Evolutionary conservation across 1,284 basidiomycete genomes (phyloP).

Genomic region (Ustilago vetiveriae): DNA sequence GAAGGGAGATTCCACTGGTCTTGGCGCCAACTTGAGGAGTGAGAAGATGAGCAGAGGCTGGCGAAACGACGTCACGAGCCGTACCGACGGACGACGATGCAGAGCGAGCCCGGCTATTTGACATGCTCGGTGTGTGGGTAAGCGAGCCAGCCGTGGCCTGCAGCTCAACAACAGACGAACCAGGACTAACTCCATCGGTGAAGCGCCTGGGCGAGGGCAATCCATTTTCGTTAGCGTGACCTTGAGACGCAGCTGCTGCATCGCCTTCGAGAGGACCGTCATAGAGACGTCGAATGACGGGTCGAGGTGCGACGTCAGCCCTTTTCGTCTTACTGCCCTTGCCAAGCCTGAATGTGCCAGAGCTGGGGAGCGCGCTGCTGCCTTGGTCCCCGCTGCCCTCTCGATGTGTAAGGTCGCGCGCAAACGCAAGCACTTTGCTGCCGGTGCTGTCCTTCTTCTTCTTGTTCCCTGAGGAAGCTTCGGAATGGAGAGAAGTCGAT

Average conservation of each 20-base stretch:
- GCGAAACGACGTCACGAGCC: conserved; percentile 24
- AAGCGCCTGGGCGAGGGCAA: conserved; percentile 9
- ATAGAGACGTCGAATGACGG: conserved; percentile 41
- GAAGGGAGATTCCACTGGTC: conserved; percentile 8
- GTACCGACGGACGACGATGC: conserved; percentile 28
- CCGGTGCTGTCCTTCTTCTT: conserved; percentile 35
- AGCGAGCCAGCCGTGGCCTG: background rate
- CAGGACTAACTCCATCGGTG: conserved; percentile 26
- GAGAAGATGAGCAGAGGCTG: conserved; percentile 7
- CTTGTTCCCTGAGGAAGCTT: conserved; percentile 20
- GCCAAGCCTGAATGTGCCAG: conserved; percentile 25
- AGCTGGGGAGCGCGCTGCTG: conserved; percentile 10
- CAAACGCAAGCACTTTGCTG: conserved; percentile 42
- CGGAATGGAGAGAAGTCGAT: conserved; percentile 32
- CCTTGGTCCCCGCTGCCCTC: conserved; percentile 17
- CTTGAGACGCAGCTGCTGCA: conserved; percentile 10
- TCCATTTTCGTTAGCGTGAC: background rate
- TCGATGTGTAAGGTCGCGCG: conserved; percentile 25
- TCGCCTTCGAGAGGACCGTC: conserved; percentile 29
- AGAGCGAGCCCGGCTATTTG: conserved; percentile 12
- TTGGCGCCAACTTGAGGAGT: conserved; percentile 17
- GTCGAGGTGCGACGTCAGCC: conserved; percentile 12
- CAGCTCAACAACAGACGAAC: conserved; percentile 21
- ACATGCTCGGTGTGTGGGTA: conserved; percentile 6
- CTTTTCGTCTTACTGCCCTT: conserved; percentile 29